These are phyloP conservation scores for Ettlia oleoabundans DNA, from an alignment of 139 green algal species.

Conservation along the genomic window DNA sequence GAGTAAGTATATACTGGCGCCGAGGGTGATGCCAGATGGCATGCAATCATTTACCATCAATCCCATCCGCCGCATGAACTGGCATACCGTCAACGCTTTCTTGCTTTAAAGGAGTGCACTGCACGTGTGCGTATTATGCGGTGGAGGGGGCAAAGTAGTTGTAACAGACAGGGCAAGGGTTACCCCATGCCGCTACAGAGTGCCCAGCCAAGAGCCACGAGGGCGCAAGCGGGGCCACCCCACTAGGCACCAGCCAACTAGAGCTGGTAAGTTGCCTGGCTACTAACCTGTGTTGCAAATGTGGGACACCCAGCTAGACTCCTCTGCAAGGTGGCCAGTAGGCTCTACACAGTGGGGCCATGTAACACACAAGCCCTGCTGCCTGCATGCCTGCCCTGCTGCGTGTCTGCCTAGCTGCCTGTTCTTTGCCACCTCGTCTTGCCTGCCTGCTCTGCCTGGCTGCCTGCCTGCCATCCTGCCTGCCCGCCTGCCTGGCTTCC, in stretches of 20 bases:
- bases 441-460: background rate
- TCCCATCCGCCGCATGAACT: background rate
- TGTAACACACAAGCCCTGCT: no score
- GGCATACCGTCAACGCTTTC: no score
- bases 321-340: background rate
- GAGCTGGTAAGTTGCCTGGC: conserved; percentile 2
- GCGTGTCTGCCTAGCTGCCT: no score
- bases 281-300: background rate
- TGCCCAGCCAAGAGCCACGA: conserved; percentile 4
- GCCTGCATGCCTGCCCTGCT: no score
- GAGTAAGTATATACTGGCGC: no score
- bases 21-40: no score
- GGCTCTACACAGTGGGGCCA: no score
- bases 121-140: no score
- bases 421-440: background rate
- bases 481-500: background rate
- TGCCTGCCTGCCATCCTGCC: background rate
- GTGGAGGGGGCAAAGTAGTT: no score
- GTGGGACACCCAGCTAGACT: background rate
- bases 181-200: background rate
- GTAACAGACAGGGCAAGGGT: no score
- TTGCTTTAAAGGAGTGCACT: no score
- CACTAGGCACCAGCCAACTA: background rate
- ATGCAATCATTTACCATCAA: no score
- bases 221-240: background rate